Evolutionary conservation across 176 grass and related monocot genomes (phyloP).

Genomic region (Alopecurus myosuroides): DNA sequence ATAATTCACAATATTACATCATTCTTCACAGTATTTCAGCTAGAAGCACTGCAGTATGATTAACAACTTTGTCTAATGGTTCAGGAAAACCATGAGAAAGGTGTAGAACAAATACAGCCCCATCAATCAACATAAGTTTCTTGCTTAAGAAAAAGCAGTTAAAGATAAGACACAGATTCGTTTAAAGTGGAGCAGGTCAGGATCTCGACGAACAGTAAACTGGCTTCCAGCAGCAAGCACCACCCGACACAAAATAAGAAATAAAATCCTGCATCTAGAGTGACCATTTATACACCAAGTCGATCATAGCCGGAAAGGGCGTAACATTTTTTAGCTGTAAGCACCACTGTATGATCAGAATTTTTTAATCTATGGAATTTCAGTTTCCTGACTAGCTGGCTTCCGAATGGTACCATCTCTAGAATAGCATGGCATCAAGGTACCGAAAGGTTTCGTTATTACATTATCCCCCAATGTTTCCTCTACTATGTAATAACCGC

Average conservation of each 20-base stretch:
- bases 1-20: not conserved
- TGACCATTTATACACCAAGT: not conserved
- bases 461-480: too few relatives aligned
- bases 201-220: not conserved
- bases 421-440: not conserved
- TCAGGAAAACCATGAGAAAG: not conserved
- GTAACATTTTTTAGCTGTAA: not conserved
- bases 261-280: not conserved
- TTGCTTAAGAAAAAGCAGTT: not conserved
- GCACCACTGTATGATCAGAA: not conserved
- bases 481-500: not conserved
- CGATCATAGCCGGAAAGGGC: not conserved
- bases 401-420: not conserved
- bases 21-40: not conserved
- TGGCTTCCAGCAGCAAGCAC: not conserved
- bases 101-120: not conserved
- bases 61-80: not conserved
- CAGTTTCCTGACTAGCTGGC: not conserved
- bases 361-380: not conserved
- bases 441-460: too few relatives aligned
- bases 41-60: not conserved
- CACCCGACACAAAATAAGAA: not conserved
- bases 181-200: not conserved
- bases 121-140: not conserved
- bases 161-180: not conserved